Percentiles rank a stretch among this genome's conserved stretches.
phyloP scores from a whole-genome alignment of 805 yeast genomes.

The Starmerella floricola region DNA sequence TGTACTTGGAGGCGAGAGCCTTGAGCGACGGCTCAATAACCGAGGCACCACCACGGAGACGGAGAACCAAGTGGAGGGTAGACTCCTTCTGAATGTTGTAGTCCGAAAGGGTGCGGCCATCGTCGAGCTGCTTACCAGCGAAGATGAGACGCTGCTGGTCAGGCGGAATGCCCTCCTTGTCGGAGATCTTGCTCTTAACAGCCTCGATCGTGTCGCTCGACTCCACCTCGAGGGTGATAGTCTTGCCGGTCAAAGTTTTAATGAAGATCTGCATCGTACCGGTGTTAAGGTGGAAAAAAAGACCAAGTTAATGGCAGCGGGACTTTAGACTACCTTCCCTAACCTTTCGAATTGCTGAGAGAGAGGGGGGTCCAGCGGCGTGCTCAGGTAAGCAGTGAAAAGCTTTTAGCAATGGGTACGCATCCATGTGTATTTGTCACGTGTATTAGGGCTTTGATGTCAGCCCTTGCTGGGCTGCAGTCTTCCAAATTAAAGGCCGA shows the following conservation, averaged over 20 bases:
- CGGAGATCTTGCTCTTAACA: slow-evolving; percentile 96
- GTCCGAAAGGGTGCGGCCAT: slow-evolving; percentile 97
- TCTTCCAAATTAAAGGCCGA: no score
- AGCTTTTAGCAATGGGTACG: neutral
- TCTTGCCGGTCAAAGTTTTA: slow-evolving; percentile 98
- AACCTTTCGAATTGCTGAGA: neutral
- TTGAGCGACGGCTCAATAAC: slow-evolving; percentile 99
- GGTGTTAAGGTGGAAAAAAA: slow-evolving; percentile 3
- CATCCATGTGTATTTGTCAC: no score
- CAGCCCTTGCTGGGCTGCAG: no score
- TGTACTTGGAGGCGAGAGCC: slow-evolving; percentile 98
- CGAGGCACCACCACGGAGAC: slow-evolving; percentile 83
- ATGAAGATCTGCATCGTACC: slow-evolving; percentile 64
- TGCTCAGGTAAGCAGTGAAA: neutral
- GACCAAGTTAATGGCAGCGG: neutral
- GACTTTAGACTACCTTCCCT: neutral
- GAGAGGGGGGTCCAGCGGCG: neutral
- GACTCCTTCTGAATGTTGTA: slow-evolving; percentile 99
- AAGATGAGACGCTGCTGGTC: slow-evolving; percentile 99
- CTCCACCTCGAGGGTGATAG: slow-evolving; percentile 97
- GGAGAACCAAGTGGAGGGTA: slow-evolving; percentile 86
- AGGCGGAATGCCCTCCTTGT: slow-evolving; percentile 99
- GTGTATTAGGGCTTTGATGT: no score
- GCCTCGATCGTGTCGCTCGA: slow-evolving; percentile 98
- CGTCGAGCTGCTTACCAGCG: slow-evolving; percentile 99